A percentile compares a stretch with the other conserved stretches of the same genome.
Evolutionary conservation across 2,329 filamentous ascomycete species (phyloP).

Genomic region (Calonectria pseudoturangicola): DNA sequence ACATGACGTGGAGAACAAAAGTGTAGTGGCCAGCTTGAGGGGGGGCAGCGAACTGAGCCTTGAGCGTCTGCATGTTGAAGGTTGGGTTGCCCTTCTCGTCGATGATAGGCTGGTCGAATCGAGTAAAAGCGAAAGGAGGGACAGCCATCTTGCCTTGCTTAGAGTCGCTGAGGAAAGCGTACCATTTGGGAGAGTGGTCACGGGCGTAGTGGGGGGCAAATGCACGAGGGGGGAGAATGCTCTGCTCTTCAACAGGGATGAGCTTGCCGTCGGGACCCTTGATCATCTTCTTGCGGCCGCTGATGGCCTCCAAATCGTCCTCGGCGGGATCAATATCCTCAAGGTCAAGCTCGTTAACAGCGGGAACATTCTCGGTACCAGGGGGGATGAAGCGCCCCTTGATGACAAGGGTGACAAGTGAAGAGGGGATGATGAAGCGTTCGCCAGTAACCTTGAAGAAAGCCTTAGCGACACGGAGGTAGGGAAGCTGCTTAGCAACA

Average conservation of each 20-base stretch:
- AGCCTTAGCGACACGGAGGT: slow-evolving; percentile 89
- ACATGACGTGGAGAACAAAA: slow-evolving; percentile 94
- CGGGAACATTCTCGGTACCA: slow-evolving; percentile 83
- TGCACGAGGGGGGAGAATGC: slow-evolving; percentile 87
- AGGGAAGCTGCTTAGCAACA: slow-evolving; percentile 89
- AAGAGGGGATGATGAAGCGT: slow-evolving; percentile 92
- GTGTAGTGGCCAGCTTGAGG: slow-evolving; percentile 94
- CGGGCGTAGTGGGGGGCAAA: slow-evolving; percentile 93
- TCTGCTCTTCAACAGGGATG: slow-evolving; percentile 75
- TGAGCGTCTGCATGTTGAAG: slow-evolving; percentile 95
- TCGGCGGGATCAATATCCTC: slow-evolving; percentile 95
- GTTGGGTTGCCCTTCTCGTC: slow-evolving; percentile 88
- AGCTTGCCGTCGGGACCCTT: slow-evolving; percentile 77
- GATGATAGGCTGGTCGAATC: slow-evolving; percentile 93
- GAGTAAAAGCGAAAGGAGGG: slow-evolving; percentile 94
- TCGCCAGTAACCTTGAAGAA: slow-evolving; percentile 99
- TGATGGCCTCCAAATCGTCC: slow-evolving; percentile 90
- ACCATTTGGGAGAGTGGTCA: slow-evolving; percentile 93
- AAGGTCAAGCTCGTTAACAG: slow-evolving; percentile 85
- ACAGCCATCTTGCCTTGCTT: slow-evolving; percentile 98
- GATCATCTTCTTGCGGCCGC: slow-evolving; percentile 83
- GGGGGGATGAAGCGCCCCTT: slow-evolving; percentile 96
- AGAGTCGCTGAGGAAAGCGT: slow-evolving; percentile 94
- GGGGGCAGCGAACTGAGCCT: slow-evolving; percentile 97
- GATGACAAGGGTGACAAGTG: slow-evolving; percentile 93